Evolutionary conservation across 768 basidiomycete species (phyloP), one percentile per base, ranked within the genome.

Genomic region (Pulveroboletus sp.): DNA sequence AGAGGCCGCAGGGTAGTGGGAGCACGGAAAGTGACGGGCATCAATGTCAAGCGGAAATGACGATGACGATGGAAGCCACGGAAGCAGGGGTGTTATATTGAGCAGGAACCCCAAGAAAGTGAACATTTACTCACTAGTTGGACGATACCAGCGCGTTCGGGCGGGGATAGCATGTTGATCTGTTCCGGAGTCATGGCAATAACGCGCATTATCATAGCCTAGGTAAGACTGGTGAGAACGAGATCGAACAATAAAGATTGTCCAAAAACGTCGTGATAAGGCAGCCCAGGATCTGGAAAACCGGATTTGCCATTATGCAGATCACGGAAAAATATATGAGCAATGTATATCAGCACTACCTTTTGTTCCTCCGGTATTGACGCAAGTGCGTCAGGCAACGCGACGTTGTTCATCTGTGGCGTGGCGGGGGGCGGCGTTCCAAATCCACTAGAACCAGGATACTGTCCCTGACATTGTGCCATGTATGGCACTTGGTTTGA

Each of bases 121-220:
- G n/a, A 46, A 46, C 40, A 43, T 37, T 38, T 24, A 78, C 87
- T 57, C 36, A 93, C 92, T 62, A 96, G 73, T 69, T 93, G 89
- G 58, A 92, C 78, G 57, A 93, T 85, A 31, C 81, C 88, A 10
- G 81, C 76, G 26, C 87, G 76, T 59, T 94, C 91, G 5, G 75
- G 69, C 1, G 85, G 82, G 9, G 89, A 85, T 32, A 95, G 69
- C 54, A 74, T 73, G 43, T 82, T 80, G 50, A 96, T 84, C 64
- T 96, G 89, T 35, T 90, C 91, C 2, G 84, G 81, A 1, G 89
- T 86, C 83, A 97, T 87, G 32, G 79, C 72, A 48, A 93, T 60
- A 3, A 94, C 85, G 46, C 84, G 84, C 71, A 88, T 76, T 33
- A 94, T 82, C 69, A 91, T 80, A 35, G 79, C 79, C 85, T 85